Evolutionary conservation across 805 yeast species (phyloP), one percentile per base, ranked within the genome.

Genomic region (Kodamaea kakaduensis): DNA sequence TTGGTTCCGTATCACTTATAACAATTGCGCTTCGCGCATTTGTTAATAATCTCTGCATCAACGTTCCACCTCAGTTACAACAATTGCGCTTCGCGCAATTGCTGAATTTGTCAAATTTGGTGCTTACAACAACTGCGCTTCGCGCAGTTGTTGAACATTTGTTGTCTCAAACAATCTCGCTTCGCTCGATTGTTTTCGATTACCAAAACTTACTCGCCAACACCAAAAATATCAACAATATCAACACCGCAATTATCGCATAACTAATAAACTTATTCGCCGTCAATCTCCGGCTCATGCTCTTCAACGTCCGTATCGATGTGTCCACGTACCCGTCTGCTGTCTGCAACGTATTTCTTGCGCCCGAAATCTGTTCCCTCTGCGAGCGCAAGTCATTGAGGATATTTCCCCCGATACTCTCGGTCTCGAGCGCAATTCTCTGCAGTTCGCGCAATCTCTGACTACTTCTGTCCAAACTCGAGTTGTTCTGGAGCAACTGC

Each of bases 261-360:
- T 87, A 85, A 38, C 95, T 85, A 44, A 90, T 83, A 47, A 89
- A 71, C 58, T 87, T 83, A 60, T 90, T 90, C 5, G 96, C 90
- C 8, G 94, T 87, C 70, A 89, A 71, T 50, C 97, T 69, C 59
- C 97, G 74, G 17, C 95, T 83, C 98, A 93, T 93, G 13, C 85
- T 73, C 50, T 87, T 79, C 50, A 93, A 67, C 1, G 97, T 93
- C 38, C 84, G 76, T 37, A 93, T 74, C 37, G 93, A 81, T 54
- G 84, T 81, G 60, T 93, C 97, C 35, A 93, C 96, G 52, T 89
- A 87, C 1, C 83, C 78, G 55, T 93, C 97, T 0, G 97, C 97
- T 43, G 88, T 90, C 60, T 75, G 75, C 33, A 93, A 66, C 0
- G 95, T 85, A 49, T 83, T 84, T 58, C 97, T 77, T 15, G 96